phyloP scores from a whole-genome alignment of 2,329 filamentous ascomycete species.

The Fragosphaeria purpurea region DNA sequence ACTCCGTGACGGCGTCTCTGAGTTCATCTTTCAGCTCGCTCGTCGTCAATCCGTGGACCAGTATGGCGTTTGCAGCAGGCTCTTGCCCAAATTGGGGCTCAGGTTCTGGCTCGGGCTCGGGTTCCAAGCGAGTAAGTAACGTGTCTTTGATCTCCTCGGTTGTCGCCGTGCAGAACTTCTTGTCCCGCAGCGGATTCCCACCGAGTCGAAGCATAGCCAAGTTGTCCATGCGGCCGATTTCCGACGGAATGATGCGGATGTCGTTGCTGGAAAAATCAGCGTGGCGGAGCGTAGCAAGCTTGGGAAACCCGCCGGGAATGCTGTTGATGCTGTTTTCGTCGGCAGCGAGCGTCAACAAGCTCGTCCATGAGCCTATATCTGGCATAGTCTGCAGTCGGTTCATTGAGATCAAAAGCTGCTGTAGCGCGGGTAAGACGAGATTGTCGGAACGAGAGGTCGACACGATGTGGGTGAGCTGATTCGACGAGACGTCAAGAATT shows the following conservation, averaged over 20 bases:
- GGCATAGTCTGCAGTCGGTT: conserved; percentile 71
- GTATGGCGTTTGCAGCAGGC: conserved; percentile 8
- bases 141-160: conserved; percentile 74
- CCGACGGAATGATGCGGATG: conserved; percentile 63
- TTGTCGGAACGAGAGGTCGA: conserved; percentile 25
- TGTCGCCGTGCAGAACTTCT: conserved; percentile 70
- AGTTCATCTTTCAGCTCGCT: conserved; percentile 8
- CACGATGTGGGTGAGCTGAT: conserved; percentile 53
- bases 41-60: background rate
- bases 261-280: conserved; percentile 83
- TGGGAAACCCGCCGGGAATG: conserved; percentile 67
- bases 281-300: conserved; percentile 57
- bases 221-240: conserved; percentile 68
- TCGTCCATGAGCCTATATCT: conserved; percentile 62
- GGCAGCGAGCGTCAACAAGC: conserved; percentile 61
- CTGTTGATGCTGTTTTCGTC: conserved; percentile 72
- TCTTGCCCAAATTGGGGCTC: conserved; percentile 23
- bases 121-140: conserved; percentile 56
- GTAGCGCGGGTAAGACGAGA: conserved; percentile 60
- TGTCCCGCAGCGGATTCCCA: conserved; percentile 85
- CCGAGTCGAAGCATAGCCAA: conserved; percentile 66
- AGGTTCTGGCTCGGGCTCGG: conserved; percentile 28
- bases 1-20: conserved; percentile 9
- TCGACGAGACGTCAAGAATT: conserved; percentile 66
- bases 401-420: conserved; percentile 65